phyloP scores from a whole-genome alignment of 371 early-diverging fungal species.

The Gilbertella persicaria region DNA sequence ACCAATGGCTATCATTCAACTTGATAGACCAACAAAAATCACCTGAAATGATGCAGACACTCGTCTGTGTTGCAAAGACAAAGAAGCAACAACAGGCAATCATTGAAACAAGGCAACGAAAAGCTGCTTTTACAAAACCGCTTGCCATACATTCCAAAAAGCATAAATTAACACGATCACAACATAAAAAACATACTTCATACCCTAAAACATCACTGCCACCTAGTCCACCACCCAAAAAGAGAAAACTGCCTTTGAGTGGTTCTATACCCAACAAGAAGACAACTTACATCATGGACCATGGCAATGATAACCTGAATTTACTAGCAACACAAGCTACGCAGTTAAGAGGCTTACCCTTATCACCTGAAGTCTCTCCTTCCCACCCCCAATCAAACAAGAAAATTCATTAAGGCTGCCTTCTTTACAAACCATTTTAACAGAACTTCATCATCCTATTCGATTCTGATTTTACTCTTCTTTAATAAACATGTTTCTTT shows the following conservation, averaged over 20 bases:
- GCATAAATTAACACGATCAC: background rate
- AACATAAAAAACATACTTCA: background rate
- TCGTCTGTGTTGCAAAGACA: constrained; percentile 1
- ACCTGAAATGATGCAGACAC: background rate
- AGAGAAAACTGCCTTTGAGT: background rate
- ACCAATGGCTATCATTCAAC: constrained; percentile 18
- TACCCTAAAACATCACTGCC: background rate
- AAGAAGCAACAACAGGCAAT: constrained; percentile 47
- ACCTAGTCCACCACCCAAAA: background rate
- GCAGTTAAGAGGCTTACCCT: constrained; percentile 31
- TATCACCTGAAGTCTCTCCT: constrained; percentile 26
- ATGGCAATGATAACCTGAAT: constrained; percentile 29
- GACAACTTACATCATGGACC: background rate
- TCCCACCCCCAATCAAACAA: constrained; percentile 7
- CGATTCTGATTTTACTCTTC: background rate
- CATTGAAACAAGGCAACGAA: constrained; percentile 25
- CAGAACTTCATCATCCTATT: constrained; percentile 7
- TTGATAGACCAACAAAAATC: background rate
- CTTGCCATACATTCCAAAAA: background rate
- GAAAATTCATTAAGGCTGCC: constrained; percentile 12
- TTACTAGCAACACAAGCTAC: constrained; percentile 48
- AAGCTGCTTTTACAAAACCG: background rate
- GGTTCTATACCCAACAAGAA: background rate
- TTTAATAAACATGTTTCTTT: background rate
- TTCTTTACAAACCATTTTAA: constrained; percentile 21